Evolutionary conservation across 2,329 filamentous ascomycete genomes (phyloP).

Genomic region (Dactylella cylindrospora): DNA sequence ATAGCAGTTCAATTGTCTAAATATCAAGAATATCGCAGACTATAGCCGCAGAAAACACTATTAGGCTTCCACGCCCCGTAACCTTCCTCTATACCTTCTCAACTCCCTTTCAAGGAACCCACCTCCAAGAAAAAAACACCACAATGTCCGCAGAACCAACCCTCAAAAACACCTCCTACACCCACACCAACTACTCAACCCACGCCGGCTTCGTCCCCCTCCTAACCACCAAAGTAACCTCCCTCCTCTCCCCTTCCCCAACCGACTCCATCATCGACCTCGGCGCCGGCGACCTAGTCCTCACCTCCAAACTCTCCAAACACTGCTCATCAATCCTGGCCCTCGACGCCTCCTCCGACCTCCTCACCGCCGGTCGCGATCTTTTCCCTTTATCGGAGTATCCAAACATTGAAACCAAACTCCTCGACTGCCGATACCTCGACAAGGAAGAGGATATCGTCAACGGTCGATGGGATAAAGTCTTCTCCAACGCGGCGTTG

Average conservation of each 20-base stretch:
- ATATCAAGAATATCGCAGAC: no score
- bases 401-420: constrained; percentile 50
- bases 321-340: constrained; percentile 50
- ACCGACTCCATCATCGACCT: constrained; percentile 52
- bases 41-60: no score
- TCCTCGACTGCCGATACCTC: constrained; percentile 45
- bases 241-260: constrained; percentile 51
- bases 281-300: constrained; percentile 51
- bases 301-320: constrained; percentile 53
- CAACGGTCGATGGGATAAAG: constrained; percentile 51
- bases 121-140: neutral
- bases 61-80: no score
- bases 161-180: constrained; percentile 24
- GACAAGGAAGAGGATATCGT: constrained; percentile 11
- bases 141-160: constrained; percentile 7
- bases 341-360: constrained; percentile 53
- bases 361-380: constrained; percentile 52
- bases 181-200: constrained; percentile 49
- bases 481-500: constrained; percentile 55
- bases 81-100: no score
- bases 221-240: constrained; percentile 52
- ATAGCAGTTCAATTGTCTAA: no score
- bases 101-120: no score
- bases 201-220: constrained; percentile 53
- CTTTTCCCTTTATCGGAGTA: constrained; percentile 48